Evolutionary conservation across 371 early-diverging fungal genomes (phyloP), one percentile per base, ranked within the genome.

Genomic region (Choanephora cucurbitarum): DNA sequence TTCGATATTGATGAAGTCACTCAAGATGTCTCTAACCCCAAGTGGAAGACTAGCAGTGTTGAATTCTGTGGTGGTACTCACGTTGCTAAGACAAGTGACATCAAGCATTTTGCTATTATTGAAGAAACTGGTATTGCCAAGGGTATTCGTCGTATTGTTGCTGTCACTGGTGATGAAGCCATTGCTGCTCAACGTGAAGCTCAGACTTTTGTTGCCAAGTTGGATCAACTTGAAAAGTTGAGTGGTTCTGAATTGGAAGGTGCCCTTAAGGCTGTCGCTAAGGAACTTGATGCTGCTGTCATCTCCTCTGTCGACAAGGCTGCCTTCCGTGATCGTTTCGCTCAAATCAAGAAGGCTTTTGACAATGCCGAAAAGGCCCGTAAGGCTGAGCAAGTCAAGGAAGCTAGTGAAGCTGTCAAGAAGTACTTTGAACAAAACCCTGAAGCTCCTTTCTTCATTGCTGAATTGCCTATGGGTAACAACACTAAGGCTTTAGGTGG

Each of bases 1-100:
- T 86, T 85, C 58, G 87, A 89, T 60, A 82, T 98, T 19, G 92
- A 95, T 60, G 94, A 94, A 42, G 81, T 99, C 44, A 79, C 95
- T 28, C 76, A 84, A 53, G 87, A 95, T 67, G 90, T 93, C 1
- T 64, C 81, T 34, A 92, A 95, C 64, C 81, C 82, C 39, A 81
- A 87, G 52, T 97, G 95, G 94, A 72, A 74, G 7, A 76, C 82
- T 33, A 82, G 86, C 62, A 92, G 94, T 46, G 83, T 96, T 51
- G 99, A 99, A 79, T 92, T 99, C 73, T 99, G 99, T 74, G 99
- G 99, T 70, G 99, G 99, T 64, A 98, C 99, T 65, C 99, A 99
- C 68, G 99, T 99, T 33, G 73, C 75, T 28, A 88, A 90, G 78
- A 97, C 99, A 6, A 80, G 87, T 14, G 97, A 98, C 43, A 96